Evolutionary conservation across 371 early-diverging fungal genomes (phyloP).

Genomic region (Chytridium lagenaria): DNA sequence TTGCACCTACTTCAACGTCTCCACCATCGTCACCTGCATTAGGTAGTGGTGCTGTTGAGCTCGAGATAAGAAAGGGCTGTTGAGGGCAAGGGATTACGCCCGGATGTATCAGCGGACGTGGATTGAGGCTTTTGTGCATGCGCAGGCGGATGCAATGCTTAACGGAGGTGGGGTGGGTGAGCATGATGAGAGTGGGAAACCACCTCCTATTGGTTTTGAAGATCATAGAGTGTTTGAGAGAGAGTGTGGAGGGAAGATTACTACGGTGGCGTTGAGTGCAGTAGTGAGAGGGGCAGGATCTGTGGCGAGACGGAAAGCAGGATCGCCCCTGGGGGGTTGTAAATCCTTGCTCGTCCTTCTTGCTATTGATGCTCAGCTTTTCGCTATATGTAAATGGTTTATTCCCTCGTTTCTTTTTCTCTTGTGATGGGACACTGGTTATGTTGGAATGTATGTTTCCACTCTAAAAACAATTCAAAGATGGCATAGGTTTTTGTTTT

Average conservation of each 20-base stretch:
- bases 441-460: too few species aligned
- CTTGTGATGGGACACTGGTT: too few species aligned
- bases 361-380: too few species aligned
- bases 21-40: neutral
- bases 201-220: conserved; percentile 13
- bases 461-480: too few species aligned
- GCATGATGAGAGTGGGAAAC: neutral
- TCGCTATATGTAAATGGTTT: too few species aligned
- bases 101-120: conserved; percentile 8
- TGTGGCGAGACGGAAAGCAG: neutral
- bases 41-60: neutral
- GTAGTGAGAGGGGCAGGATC: neutral
- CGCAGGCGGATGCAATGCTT: conserved; percentile 4
- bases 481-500: too few species aligned
- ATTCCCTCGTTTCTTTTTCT: too few species aligned
- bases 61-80: neutral
- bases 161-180: conserved; percentile 10
- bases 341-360: too few species aligned
- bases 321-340: too few species aligned
- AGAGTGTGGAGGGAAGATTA: conserved; percentile 8
- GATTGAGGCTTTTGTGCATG: conserved; percentile 18
- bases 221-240: conserved; percentile 14
- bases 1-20: neutral
- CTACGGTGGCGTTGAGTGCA: too few species aligned
- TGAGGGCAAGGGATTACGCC: neutral